These are phyloP conservation scores for Chaetomium olivaceum DNA, from an alignment of 2,329 filamentous ascomycete species.

Conservation along the genomic window DNA sequence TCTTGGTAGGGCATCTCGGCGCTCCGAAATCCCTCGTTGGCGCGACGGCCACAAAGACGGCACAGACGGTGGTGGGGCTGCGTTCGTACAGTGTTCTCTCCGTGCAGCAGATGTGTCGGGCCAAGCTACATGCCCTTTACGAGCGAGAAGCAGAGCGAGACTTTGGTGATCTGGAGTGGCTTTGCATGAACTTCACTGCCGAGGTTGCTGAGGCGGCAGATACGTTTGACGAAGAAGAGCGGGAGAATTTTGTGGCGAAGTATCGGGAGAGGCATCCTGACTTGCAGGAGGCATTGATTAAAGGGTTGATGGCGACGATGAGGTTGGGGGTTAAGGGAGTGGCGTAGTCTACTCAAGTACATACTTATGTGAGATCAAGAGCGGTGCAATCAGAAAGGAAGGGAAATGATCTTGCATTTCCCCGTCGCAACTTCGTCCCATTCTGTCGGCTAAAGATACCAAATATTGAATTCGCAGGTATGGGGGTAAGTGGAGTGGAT, in stretches of 20 bases:
- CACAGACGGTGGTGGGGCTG: not conserved
- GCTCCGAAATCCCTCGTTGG: not conserved
- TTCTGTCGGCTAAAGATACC: too few relatives aligned
- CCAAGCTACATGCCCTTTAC: not conserved
- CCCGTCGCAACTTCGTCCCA: too few relatives aligned
- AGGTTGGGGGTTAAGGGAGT: not conserved
- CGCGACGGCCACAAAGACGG: not conserved
- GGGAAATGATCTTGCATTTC: too few relatives aligned
- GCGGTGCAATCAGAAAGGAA: too few relatives aligned
- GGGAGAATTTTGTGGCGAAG: not conserved
- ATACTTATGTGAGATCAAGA: too few relatives aligned
- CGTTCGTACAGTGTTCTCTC: conserved; percentile 1
- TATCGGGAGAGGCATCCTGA: not conserved
- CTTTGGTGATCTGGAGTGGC: conserved; percentile 4
- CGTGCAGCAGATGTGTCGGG: not conserved
- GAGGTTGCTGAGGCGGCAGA: not conserved
- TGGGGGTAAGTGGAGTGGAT: too few relatives aligned
- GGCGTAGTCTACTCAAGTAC: too few relatives aligned
- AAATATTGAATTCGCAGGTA: too few relatives aligned
- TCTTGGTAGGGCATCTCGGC: conserved; percentile 1
- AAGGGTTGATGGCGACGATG: not conserved
- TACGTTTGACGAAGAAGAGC: not conserved
- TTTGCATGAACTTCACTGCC: not conserved
- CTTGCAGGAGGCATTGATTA: not conserved
- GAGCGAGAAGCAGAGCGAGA: conserved; percentile 1